A percentile compares a stretch with the other conserved stretches of the same genome.
Conservation (phyloP, 129 eudicot species). For the Solidago caesia region DNA sequence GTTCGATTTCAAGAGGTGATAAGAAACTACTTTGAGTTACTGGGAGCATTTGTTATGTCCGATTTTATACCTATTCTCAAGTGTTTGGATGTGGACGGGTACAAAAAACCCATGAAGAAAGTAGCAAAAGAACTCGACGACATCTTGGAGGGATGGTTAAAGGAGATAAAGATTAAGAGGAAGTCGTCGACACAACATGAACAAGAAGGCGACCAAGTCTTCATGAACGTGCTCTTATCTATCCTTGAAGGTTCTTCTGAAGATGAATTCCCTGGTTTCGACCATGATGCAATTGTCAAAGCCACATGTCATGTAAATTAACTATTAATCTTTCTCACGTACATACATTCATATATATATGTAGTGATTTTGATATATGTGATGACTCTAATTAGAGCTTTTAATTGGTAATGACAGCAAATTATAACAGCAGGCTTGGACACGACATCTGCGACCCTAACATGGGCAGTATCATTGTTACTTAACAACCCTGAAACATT, state of each 20-base stretch:
- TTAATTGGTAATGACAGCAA: too few species aligned
- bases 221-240: neutral
- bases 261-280: neutral
- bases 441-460: too few species aligned
- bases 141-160: neutral
- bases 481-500: too few species aligned
- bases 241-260: neutral
- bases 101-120: neutral
- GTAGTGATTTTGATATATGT: too few species aligned
- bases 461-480: too few species aligned
- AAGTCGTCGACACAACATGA: neutral
- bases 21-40: neutral
- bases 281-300: neutral
- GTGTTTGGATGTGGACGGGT: neutral
- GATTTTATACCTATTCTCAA: neutral
- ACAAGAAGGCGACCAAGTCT: neutral
- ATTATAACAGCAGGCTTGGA: too few species aligned
- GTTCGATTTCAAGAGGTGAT: neutral
- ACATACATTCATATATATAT: too few species aligned
- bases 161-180: neutral
- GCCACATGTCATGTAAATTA: neutral
- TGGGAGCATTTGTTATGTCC: neutral
- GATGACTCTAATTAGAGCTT: too few species aligned
- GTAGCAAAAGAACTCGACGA: neutral
- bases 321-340: too few species aligned